Evolutionary conservation across 768 basidiomycete genomes (phyloP).

Genomic region (Phylloporus sp.): DNA sequence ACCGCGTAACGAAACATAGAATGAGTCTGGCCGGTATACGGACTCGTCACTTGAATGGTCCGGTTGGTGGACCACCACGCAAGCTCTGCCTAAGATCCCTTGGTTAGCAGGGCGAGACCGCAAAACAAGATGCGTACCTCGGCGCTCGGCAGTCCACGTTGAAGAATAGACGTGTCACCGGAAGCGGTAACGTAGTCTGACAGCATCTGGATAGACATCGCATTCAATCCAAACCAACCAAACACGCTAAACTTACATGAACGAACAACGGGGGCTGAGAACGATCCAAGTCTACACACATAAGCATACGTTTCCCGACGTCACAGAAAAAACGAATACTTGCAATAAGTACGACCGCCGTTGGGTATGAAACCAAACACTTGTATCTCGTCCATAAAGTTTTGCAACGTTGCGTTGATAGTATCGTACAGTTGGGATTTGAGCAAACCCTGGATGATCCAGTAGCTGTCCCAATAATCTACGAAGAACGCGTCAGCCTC

Average conservation of each 20-base stretch:
- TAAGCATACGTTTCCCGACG: not conserved
- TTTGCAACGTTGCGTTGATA: constrained; percentile 74
- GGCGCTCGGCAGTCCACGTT: constrained; percentile 76
- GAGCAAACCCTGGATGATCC: constrained; percentile 86
- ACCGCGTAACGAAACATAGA: constrained; percentile 71
- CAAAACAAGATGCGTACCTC: constrained; percentile 44
- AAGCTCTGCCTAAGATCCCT: constrained; percentile 57
- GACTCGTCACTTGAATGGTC: constrained; percentile 59
- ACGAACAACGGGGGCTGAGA: constrained; percentile 93
- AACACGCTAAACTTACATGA: constrained; percentile 41
- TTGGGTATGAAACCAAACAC: constrained; percentile 89
- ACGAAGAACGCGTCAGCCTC: not conserved
- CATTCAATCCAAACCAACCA: not conserved
- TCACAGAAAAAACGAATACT: not conserved
- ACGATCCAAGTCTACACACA: constrained; percentile 63
- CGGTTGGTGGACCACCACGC: constrained; percentile 80
- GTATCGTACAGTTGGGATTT: constrained; percentile 69
- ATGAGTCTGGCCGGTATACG: constrained; percentile 63
- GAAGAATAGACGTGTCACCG: constrained; percentile 69
- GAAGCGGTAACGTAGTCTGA: constrained; percentile 71
- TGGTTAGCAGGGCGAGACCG: not conserved
- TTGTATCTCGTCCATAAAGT: constrained; percentile 93
- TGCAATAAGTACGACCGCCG: constrained; percentile 88
- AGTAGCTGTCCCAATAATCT: constrained; percentile 71
- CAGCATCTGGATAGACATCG: constrained; percentile 59